Percentiles rank a stretch among this genome's conserved stretches.
These are phyloP conservation scores for Diutina rugosa DNA, from an alignment of 1,139 yeast genomes.

Conservation along the genomic window DNA sequence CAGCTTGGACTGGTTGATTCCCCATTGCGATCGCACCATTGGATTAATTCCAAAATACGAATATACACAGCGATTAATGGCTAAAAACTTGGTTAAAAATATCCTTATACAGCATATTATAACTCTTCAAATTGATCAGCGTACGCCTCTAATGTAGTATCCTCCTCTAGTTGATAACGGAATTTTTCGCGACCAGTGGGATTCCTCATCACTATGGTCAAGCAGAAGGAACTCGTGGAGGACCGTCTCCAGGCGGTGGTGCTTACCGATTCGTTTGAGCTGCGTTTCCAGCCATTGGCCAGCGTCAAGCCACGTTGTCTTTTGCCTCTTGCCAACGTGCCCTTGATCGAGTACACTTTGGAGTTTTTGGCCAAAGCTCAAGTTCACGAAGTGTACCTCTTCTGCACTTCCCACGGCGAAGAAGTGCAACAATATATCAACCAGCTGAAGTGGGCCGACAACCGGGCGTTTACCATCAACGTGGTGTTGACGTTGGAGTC, in stretches of 20 bases:
- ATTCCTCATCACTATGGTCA: conserved; percentile 4
- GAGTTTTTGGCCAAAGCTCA: conserved; percentile 89
- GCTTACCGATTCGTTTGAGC: conserved; percentile 83
- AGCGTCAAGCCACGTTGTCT: conserved; percentile 78
- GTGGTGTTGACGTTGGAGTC: conserved; percentile 82
- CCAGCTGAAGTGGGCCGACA: conserved; percentile 69
- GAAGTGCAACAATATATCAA: conserved; percentile 75
- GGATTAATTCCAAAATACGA: too few species aligned
- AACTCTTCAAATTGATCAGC: too few species aligned
- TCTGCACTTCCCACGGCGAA: conserved; percentile 86
- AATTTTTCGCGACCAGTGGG: not conserved
- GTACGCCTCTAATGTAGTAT: too few species aligned
- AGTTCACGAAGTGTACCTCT: conserved; percentile 77
- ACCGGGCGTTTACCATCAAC: conserved; percentile 53
- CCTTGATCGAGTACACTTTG: conserved; percentile 85
- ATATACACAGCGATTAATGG: too few species aligned
- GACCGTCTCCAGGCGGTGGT: conserved; percentile 88
- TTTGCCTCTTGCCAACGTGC: conserved; percentile 83
- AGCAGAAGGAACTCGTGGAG: conserved; percentile 41
- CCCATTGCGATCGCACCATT: too few species aligned
- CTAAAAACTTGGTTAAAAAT: too few species aligned
- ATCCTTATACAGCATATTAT: too few species aligned
- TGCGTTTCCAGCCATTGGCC: conserved; percentile 86
- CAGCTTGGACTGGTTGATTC: too few species aligned
- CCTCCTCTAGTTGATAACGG: not conserved